Conservation (phyloP, 2,329 filamentous ascomycete genomes). For the Botrytis fabae region DNA sequence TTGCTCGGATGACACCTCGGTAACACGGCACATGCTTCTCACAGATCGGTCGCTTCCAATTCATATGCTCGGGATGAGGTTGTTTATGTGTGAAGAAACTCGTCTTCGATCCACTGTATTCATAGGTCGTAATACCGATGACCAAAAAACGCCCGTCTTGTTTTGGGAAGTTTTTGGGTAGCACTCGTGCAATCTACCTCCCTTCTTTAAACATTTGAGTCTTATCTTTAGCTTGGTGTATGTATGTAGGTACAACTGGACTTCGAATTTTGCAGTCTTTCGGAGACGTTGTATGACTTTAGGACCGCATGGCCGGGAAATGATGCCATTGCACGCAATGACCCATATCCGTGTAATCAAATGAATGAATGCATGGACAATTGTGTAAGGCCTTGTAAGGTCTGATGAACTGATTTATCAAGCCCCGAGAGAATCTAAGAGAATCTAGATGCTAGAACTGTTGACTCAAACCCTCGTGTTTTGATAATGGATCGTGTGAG, state of each 20-base stretch:
- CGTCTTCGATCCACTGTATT: background rate
- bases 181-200: background rate
- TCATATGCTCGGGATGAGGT: background rate
- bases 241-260: background rate
- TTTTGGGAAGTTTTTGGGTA: background rate
- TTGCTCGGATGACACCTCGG: background rate
- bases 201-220: background rate
- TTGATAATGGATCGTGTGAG: background rate
- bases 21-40: background rate
- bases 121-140: background rate
- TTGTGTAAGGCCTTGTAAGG: background rate
- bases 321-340: background rate
- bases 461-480: background rate
- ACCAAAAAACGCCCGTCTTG: background rate
- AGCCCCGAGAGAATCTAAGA: background rate
- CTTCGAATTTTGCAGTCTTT: background rate
- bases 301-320: background rate
- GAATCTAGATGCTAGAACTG: background rate
- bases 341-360: background rate
- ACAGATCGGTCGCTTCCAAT: background rate
- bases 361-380: background rate
- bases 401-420: slow-evolving; percentile 1
- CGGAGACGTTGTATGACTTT: background rate
- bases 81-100: background rate
- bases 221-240: background rate